Percentiles rank a stretch among this genome's conserved stretches.
Evolutionary conservation across 75 land plant species (phyloP).

Genomic region (Pinus taeda): DNA sequence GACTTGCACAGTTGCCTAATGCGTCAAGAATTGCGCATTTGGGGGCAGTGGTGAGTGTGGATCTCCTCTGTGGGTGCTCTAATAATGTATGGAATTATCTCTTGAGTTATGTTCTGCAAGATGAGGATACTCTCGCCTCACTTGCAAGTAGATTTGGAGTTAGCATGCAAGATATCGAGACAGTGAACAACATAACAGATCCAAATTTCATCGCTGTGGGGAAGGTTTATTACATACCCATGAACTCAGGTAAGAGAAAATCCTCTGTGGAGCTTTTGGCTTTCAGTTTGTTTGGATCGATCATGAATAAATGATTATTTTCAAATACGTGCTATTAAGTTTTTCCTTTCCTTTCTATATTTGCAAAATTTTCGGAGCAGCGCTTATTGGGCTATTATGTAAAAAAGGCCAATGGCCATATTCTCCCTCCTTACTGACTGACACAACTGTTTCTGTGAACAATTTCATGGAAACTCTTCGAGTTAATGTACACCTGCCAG

Average conservation of each 20-base stretch:
- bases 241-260: conserved; percentile 32
- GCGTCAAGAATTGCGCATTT: conserved; percentile 15
- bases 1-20: conserved; percentile 27
- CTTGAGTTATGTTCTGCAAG: conserved; percentile 63
- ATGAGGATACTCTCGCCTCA: conserved; percentile 39
- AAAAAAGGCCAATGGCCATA: too few relatives aligned
- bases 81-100: conserved; percentile 66
- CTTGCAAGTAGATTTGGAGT: conserved; percentile 67
- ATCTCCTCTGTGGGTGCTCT: conserved; percentile 74
- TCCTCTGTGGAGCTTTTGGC: too few relatives aligned
- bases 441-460: too few relatives aligned
- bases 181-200: conserved; percentile 52
- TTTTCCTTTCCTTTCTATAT: too few relatives aligned
- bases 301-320: too few relatives aligned
- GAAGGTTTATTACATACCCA: conserved; percentile 53
- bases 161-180: conserved; percentile 62
- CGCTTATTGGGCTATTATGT: too few relatives aligned
- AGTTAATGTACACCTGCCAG: too few relatives aligned
- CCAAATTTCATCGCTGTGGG: conserved; percentile 44
- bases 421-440: too few relatives aligned
- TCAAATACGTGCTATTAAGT: too few relatives aligned
- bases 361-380: too few relatives aligned
- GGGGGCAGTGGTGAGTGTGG: conserved; percentile 46
- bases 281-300: too few relatives aligned
- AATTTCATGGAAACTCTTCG: too few relatives aligned